Conservation (phyloP, 495 filamentous ascomycete genomes). For the Aspergillus funiculosus region DNA sequence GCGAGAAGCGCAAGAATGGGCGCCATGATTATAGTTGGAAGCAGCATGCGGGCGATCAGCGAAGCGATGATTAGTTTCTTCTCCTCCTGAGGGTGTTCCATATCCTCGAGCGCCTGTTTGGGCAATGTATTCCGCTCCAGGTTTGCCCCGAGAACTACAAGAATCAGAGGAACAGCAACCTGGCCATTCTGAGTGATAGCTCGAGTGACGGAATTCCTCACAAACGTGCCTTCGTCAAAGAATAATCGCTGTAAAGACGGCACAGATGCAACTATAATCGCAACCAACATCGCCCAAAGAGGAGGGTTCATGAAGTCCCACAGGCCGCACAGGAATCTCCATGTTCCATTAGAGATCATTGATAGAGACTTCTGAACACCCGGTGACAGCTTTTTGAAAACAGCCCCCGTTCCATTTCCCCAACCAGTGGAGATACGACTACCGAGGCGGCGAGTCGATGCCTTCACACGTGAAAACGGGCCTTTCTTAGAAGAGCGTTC, state of each 20-base stretch:
- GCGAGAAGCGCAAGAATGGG: conserved; percentile 86
- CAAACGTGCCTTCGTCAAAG: conserved; percentile 82
- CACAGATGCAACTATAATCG: conserved; percentile 86
- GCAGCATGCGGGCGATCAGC: conserved; percentile 81
- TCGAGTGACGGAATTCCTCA: conserved; percentile 86
- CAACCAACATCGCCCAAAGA: conserved; percentile 90
- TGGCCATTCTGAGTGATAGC: conserved; percentile 79
- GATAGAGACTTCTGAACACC: conserved; percentile 51
- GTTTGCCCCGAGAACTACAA: conserved; percentile 95
- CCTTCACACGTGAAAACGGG: conserved; percentile 22
- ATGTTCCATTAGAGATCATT: conserved; percentile 31
- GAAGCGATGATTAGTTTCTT: conserved; percentile 78
- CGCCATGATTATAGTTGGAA: conserved; percentile 88
- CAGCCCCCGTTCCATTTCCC: conserved; percentile 20
- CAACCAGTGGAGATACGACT: conserved; percentile 18
- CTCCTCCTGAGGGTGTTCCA: conserved; percentile 60
- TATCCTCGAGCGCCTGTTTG: conserved; percentile 47
- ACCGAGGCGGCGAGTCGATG: conserved; percentile 18
- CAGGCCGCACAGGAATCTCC: conserved; percentile 56
- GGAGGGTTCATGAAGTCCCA: conserved; percentile 98
- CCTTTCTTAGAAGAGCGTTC: conserved; percentile 21
- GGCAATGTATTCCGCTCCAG: conserved; percentile 70
- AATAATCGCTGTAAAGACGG: conserved; percentile 77
- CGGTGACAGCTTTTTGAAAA: conserved; percentile 49
- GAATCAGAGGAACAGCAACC: conserved; percentile 89